Percentiles rank a stretch among this genome's conserved stretches.
Conservation (phyloP, 2,329 filamentous ascomycete genomes). For the Phialophora tarda region DNA sequence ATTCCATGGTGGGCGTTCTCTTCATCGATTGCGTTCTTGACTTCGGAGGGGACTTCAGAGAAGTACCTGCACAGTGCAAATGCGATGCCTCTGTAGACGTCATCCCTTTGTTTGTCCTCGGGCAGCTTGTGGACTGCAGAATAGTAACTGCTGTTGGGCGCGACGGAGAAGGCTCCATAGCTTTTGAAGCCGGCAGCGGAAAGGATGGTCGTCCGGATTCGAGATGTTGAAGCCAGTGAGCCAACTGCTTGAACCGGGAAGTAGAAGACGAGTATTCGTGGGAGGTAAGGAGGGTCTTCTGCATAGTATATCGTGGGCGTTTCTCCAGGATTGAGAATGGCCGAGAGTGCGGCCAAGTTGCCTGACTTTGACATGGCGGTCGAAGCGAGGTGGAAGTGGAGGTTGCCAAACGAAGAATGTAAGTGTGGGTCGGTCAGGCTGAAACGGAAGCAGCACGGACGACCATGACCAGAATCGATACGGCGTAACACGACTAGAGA, state of each 20-base stretch:
- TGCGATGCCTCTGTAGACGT: slow-evolving; percentile 86
- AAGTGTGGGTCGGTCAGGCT: slow-evolving; percentile 12
- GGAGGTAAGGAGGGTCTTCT: slow-evolving; percentile 79
- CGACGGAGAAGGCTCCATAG: slow-evolving; percentile 89
- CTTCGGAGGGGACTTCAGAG: slow-evolving; percentile 76
- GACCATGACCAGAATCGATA: slow-evolving; percentile 6
- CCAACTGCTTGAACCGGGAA: slow-evolving; percentile 89
- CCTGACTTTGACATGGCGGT: slow-evolving; percentile 39
- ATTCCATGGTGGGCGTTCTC: slow-evolving; percentile 38
- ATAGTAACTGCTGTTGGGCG: slow-evolving; percentile 90
- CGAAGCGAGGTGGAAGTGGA: not conserved
- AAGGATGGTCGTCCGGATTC: slow-evolving; percentile 93
- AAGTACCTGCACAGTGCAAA: slow-evolving; percentile 97
- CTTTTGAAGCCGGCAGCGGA: slow-evolving; percentile 86
- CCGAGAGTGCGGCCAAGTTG: slow-evolving; percentile 39
- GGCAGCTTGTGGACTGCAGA: slow-evolving; percentile 87
- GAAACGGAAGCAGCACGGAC: slow-evolving; percentile 8
- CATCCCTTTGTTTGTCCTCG: slow-evolving; percentile 92
- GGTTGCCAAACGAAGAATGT: not conserved
- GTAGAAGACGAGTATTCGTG: slow-evolving; percentile 85
- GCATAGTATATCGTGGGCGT: slow-evolving; percentile 77
- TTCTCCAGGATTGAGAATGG: slow-evolving; percentile 36
- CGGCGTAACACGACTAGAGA: not conserved
- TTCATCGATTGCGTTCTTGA: slow-evolving; percentile 72
- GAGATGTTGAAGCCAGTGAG: slow-evolving; percentile 83